phyloP scores from a whole-genome alignment of 2,329 filamentous ascomycete species.

The Alternaria sp. region DNA sequence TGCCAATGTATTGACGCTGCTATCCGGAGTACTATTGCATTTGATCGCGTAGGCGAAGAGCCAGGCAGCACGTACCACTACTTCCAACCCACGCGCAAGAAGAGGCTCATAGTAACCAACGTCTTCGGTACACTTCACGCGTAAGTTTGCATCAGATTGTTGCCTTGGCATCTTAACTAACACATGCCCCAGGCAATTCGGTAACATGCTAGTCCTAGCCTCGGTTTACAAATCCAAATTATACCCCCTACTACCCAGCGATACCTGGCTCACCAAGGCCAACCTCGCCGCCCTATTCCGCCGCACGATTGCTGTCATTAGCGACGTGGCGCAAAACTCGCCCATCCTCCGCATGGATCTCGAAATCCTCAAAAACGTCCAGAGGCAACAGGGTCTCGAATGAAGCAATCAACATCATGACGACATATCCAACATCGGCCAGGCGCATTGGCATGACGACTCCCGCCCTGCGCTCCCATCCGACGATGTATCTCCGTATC shows the following conservation, averaged over 20 bases:
- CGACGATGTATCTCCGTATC: background rate
- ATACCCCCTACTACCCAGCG: constrained; percentile 37
- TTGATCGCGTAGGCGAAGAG: constrained; percentile 64
- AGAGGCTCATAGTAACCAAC: constrained; percentile 87
- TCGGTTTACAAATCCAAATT: constrained; percentile 72
- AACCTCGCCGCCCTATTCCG: constrained; percentile 35
- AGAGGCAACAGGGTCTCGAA: constrained; percentile 24
- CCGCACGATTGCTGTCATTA: constrained; percentile 76
- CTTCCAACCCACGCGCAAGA: constrained; percentile 63
- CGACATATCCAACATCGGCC: background rate
- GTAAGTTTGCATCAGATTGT: constrained; percentile 23
- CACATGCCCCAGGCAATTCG: constrained; percentile 78
- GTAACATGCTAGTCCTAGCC: constrained; percentile 89
- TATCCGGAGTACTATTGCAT: constrained; percentile 83
- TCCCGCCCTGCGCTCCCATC: background rate
- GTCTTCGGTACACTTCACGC: constrained; percentile 89
- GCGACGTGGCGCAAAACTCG: constrained; percentile 71
- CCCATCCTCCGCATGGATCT: constrained; percentile 77
- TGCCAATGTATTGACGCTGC: constrained; percentile 61
- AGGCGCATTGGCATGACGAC: background rate
- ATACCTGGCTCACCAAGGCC: constrained; percentile 31
- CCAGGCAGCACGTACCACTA: constrained; percentile 30
- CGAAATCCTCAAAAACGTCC: constrained; percentile 67
- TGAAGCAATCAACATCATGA: constrained; percentile 6
- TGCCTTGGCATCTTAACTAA: constrained; percentile 7